Conservation (phyloP, 192 early-diverging fungal species). For the Obelidium mucronatum region DNA sequence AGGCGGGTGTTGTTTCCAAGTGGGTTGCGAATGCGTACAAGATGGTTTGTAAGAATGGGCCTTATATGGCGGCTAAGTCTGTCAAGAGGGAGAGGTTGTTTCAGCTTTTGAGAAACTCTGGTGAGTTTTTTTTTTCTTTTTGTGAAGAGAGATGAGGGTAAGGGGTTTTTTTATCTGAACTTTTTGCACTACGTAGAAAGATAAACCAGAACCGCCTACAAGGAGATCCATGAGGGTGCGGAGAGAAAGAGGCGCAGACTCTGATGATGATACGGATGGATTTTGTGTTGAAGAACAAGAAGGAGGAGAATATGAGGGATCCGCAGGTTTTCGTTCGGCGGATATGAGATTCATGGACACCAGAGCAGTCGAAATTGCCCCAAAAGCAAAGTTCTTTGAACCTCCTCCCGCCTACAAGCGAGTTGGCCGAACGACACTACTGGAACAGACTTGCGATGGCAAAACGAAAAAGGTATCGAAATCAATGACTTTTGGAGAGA, state of each 20-base stretch:
- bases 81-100: background rate
- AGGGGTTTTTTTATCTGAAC: too few relatives aligned
- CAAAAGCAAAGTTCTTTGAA: constrained; percentile 10
- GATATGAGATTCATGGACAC: background rate
- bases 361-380: too few relatives aligned
- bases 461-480: constrained; percentile 2
- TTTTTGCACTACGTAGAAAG: background rate
- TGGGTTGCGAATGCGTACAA: constrained; percentile 15
- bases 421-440: constrained; percentile 27
- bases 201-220: background rate
- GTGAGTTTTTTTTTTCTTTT: too few relatives aligned
- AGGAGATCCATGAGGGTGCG: background rate
- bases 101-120: constrained; percentile 1
- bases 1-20: background rate
- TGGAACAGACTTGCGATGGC: background rate
- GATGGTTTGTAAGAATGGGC: background rate
- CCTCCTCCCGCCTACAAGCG: constrained; percentile 28
- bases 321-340: too few relatives aligned
- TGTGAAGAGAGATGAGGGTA: too few relatives aligned
- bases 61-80: background rate
- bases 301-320: background rate
- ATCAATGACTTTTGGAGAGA: constrained; percentile 32
- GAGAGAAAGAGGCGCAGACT: background rate
- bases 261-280: constrained; percentile 7
- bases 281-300: background rate